Evolutionary conservation across 2,329 filamentous ascomycete species (phyloP).

Genomic region (Rutstroemia sydowiana): DNA sequence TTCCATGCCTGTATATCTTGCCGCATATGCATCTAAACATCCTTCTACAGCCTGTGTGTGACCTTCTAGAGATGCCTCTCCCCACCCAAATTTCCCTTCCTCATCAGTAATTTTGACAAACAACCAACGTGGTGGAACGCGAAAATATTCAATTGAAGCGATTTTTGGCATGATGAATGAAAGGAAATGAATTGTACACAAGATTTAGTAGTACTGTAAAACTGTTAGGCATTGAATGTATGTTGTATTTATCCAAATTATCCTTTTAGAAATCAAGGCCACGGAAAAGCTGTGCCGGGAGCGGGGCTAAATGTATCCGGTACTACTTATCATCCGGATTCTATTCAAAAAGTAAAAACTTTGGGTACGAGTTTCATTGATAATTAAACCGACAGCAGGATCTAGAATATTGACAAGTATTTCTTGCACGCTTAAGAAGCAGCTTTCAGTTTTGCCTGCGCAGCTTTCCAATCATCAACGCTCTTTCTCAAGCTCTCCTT

Average conservation of each 20-base stretch:
- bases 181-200: background rate
- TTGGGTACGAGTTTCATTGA: too few species aligned
- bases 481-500: slow-evolving; percentile 32
- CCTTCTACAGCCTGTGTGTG: slow-evolving; percentile 70
- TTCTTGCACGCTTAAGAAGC: background rate
- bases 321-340: too few species aligned
- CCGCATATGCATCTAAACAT: slow-evolving; percentile 58
- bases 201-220: too few species aligned
- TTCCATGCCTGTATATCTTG: slow-evolving; percentile 57
- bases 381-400: background rate
- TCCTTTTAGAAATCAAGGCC: too few species aligned
- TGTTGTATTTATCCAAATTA: too few species aligned
- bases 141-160: slow-evolving; percentile 62
- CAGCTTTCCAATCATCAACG: slow-evolving; percentile 25
- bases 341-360: too few species aligned
- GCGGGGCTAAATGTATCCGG: too few species aligned
- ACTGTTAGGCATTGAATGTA: too few species aligned
- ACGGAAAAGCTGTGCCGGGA: too few species aligned
- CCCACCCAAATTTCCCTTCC: slow-evolving; percentile 59
- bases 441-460: slow-evolving; percentile 2
- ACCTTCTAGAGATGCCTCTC: slow-evolving; percentile 66
- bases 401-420: background rate
- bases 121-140: slow-evolving; percentile 67
- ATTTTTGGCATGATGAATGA: slow-evolving; percentile 52
- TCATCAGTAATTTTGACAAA: slow-evolving; percentile 71